Conservation (phyloP, 1,284 basidiomycete genomes). For the Marasmius sp. region DNA sequence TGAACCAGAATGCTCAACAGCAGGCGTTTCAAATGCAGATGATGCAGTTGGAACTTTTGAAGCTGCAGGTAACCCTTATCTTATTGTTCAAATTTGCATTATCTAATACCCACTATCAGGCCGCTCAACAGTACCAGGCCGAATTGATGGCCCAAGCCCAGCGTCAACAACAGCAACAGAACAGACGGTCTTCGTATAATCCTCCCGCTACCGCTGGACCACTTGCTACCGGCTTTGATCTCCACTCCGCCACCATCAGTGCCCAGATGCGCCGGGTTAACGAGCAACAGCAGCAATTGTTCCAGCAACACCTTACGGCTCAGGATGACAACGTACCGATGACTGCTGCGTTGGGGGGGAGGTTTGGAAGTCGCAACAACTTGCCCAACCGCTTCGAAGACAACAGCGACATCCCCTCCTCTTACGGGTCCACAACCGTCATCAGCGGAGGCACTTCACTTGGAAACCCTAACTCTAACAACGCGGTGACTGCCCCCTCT, state of each 20-base stretch:
- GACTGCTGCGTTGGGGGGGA: constrained; percentile 75
- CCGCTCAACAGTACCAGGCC: constrained; percentile 53
- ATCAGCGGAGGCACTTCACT: constrained; percentile 72
- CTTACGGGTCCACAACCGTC: constrained; percentile 63
- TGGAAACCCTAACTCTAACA: constrained; percentile 48
- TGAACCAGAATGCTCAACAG: constrained; percentile 36
- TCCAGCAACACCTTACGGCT: constrained; percentile 57
- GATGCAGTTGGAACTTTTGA: constrained; percentile 78
- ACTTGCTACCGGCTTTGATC: constrained; percentile 59
- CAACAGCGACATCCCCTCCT: constrained; percentile 45
- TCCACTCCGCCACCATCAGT: constrained; percentile 49
- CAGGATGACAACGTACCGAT: constrained; percentile 65
- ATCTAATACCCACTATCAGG: constrained; percentile 27
- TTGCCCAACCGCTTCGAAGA: constrained; percentile 35
- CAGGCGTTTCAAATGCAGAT: constrained; percentile 75
- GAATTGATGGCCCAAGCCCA: constrained; percentile 44
- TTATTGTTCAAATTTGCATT: constrained; percentile 10
- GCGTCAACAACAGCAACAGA: constrained; percentile 39
- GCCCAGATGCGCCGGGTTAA: constrained; percentile 62
- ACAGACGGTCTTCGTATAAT: constrained; percentile 50
- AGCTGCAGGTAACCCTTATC: constrained; percentile 59
- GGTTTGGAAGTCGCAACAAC: constrained; percentile 66
- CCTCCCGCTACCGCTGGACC: constrained; percentile 72
- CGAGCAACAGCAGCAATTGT: constrained; percentile 53
- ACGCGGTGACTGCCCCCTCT: constrained; percentile 43